Base-by-base conservation (phyloP, 1,284 basidiomycete species). In the Pseudomicrostroma phylloplanum region DNA sequence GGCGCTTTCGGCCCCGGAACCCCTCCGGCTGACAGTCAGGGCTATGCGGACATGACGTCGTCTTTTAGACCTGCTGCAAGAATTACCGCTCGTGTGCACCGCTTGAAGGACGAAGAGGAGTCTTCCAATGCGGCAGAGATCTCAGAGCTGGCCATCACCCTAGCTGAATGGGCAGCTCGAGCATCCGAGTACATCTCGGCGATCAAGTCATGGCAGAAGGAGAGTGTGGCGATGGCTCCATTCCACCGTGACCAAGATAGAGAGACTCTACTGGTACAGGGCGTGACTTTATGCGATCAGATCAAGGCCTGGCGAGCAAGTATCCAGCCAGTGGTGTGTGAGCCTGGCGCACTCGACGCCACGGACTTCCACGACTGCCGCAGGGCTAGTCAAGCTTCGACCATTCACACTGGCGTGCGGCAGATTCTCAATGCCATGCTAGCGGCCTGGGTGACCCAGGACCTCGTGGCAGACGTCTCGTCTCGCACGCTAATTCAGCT, bases 221-320 rank as follows among this genome's bases (percentile, higher is more conserved):
- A 54, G 51, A 48, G 17, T 48, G 43, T 17, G 43, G 43, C 43
- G 30, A 36, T 36, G 30, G 43, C 43, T n/a, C 17, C 43, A 13
- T 48, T 48, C 17, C 30, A 36, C 30, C 43, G 43, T n/a, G 43
- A 21, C 43, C 15, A 48, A 13, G 43, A 48, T 3, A 17, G 43
- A 17, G 43, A 48, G 12, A 12, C 43, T 21, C 43, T 48, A 17
- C 43, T 48, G 4, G 17, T n/a, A 6, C 43, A 48, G 17, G 43
- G 43, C 43, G 43, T 48, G 43, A 21, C 43, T 6, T 13, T 48
- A 12, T 48, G 43, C 43, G 43, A 48, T 48, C 43, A 48, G 43
- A 48, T 48, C 43, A 48, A 48, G 12, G 43, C 43, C 6, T 48
- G 43, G 43, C 15, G 43, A 12, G 43, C 3, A 6, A 48, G 43